Evolutionary conservation across 1,284 basidiomycete genomes (phyloP).

Genomic region (Stygiomarasmius scandens): DNA sequence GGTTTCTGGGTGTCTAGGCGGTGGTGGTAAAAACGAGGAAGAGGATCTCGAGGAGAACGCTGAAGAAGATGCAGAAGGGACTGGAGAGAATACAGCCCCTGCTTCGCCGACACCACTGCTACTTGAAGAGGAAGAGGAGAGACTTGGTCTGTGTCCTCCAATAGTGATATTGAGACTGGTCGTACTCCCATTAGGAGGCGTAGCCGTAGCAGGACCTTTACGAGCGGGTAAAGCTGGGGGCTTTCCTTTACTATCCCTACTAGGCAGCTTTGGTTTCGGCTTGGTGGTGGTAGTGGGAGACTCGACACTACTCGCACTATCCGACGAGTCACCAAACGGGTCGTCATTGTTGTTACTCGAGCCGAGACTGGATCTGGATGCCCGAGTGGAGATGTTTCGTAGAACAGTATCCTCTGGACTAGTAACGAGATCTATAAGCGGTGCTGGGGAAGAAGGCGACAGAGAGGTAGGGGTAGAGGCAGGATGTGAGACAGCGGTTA

Average conservation of each 20-base stretch:
- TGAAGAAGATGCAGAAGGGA: constrained; percentile 7
- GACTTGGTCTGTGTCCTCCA: not conserved
- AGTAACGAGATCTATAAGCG: not conserved
- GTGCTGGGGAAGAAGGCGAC: not conserved
- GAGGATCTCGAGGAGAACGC: constrained; percentile 12
- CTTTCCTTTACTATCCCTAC: not conserved
- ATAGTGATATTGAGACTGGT: no score
- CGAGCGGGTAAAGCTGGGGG: constrained; percentile 10
- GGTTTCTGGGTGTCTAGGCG: constrained; percentile 23
- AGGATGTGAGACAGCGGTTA: not conserved
- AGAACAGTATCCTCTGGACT: not conserved
- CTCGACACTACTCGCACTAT: not conserved
- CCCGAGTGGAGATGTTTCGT: no score
- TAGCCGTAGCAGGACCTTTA: not conserved
- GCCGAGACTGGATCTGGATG: not conserved
- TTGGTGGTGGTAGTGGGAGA: not conserved
- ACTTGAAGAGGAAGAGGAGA: constrained; percentile 29
- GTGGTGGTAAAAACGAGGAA: constrained; percentile 31
- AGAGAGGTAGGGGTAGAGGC: not conserved
- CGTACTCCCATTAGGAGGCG: no score
- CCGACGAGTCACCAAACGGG: not conserved
- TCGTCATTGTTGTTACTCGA: no score
- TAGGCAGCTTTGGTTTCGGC: not conserved
- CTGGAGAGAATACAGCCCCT: not conserved
- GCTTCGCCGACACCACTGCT: constrained; percentile 30